Percentiles rank a stretch among this genome's conserved stretches.
These are phyloP conservation scores for Boletellus emodensis DNA, from an alignment of 768 basidiomycete genomes.

Conservation along the genomic window DNA sequence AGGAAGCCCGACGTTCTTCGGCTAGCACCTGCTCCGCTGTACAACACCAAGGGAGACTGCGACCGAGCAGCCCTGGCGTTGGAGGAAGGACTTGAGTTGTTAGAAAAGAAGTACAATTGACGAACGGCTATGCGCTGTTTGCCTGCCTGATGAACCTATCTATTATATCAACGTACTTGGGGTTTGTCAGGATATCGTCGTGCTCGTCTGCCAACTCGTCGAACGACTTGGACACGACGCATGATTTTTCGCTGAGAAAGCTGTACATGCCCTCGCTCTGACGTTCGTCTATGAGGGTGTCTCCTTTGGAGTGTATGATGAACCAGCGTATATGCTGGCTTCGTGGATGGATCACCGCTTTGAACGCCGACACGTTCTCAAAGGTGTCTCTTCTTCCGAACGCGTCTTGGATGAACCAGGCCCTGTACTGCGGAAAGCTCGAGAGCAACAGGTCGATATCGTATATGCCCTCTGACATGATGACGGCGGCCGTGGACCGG, in stretches of 20 bases:
- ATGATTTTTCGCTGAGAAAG: conserved; percentile 39
- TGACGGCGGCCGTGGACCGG: conserved; percentile 49
- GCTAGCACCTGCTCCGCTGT: conserved; percentile 80
- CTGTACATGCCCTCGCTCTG: conserved; percentile 62
- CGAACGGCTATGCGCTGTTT: conserved; percentile 1
- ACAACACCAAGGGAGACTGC: conserved; percentile 79
- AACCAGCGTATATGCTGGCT: conserved; percentile 53
- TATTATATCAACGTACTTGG: conserved; percentile 46
- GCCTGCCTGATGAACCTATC: conserved; percentile 34
- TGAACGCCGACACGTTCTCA: conserved; percentile 42
- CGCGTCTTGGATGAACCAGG: conserved; percentile 63
- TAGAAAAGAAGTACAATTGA: conserved; percentile 14
- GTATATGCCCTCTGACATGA: conserved; percentile 75
- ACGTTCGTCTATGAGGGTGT: conserved; percentile 57
- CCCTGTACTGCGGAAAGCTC: conserved; percentile 62
- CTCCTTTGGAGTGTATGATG: conserved; percentile 70
- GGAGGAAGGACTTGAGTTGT: conserved; percentile 51
- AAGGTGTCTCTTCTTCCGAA: conserved; percentile 57
- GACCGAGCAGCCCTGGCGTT: conserved; percentile 62
- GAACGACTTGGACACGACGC: conserved; percentile 34
- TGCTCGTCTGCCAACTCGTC: conserved; percentile 48
- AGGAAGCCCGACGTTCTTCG: conserved; percentile 90
- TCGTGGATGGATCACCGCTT: conserved; percentile 35
- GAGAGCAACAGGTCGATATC: conserved; percentile 62
- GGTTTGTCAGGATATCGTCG: conserved; percentile 43